Evolutionary conservation across 164 flowering plant genomes (phyloP).

Genomic region (Vitis riparia): DNA sequence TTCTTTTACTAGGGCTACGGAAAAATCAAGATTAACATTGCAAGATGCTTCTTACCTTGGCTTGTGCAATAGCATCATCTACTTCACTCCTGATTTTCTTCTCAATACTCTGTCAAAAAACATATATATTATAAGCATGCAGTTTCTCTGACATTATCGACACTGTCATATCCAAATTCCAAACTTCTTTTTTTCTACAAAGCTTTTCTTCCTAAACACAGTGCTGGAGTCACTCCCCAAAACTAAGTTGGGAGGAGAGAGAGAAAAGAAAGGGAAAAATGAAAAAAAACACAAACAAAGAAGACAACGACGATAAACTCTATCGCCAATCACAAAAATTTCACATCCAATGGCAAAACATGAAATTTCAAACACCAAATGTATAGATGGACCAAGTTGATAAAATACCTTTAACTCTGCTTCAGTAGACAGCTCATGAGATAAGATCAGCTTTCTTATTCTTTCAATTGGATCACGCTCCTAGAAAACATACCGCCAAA

Average conservation of each 20-base stretch:
- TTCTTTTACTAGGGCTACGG: not conserved
- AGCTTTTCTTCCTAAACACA: no score
- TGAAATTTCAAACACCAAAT: not conserved
- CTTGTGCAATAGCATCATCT: slow-evolving; percentile 93
- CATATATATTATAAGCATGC: not conserved
- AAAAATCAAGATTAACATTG: not conserved
- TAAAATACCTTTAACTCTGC: slow-evolving; percentile 81
- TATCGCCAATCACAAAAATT: not conserved
- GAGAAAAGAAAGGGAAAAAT: not conserved
- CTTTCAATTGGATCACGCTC: slow-evolving; percentile 98
- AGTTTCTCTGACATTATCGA: not conserved
- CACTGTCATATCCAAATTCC: not conserved
- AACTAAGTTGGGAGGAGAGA: no score
- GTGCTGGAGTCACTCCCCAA: no score
- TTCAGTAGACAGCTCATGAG: slow-evolving; percentile 86
- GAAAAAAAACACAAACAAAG: not conserved
- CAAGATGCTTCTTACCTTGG: slow-evolving; percentile 61
- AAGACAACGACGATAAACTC: not conserved
- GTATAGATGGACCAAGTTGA: not conserved
- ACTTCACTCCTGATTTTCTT: slow-evolving; percentile 83
- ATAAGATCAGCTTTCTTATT: slow-evolving; percentile 68
- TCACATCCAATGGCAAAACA: not conserved
- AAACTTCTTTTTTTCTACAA: not conserved
- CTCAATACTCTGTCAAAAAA: slow-evolving; percentile 70
- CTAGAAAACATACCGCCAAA: slow-evolving; percentile 30